Base-by-base conservation (phyloP, 352 stramenopile species). In the Pythium biforme region DNA sequence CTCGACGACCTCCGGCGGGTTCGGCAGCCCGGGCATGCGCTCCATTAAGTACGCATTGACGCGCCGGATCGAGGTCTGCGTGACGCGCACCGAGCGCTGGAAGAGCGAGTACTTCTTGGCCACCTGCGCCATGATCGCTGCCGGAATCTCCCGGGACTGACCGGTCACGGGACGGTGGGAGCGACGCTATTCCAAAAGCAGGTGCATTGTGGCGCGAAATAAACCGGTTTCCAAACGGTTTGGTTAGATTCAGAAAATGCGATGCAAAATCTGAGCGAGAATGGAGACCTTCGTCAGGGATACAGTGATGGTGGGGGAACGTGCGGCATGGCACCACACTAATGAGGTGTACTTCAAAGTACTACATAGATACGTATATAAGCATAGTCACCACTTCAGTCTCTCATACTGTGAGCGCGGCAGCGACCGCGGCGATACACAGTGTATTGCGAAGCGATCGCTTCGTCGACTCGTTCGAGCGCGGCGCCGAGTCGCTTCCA, bases 41-140 rank as follows among this genome's bases (percentile, higher is more conserved):
- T 83, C 59, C 37, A 88, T 62, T 31, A 84, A 37, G 72, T 75
- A 92, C 27, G 69, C 74, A 56, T 92, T 61, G 1, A 72, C 5
- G 5, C 72, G 71, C 3, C 84, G 79, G 22, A 84, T 66, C 1
- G 77, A 81, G 54, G 74, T 91, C 78, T 95, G 86, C 53, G 73
- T 59, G 50, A 90, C 56, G 39, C 86, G 84, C 70, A 95, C 76
- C 20, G 72, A 62, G 45, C 72, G 77, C 79, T 95, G 84, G 62
- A 93, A 83, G 52, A 92, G 72, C 73, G 83, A 92, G 75, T 91
- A 91, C 59, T 61, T 68, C 79, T 88, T 89, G 17, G 47, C 37
- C 55, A 61, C 59, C 23, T 70, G 54, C 43, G 53, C 49, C 66
- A 73, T 64, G 17, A 14, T 47, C 17, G 6, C 15, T 5, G 20